Conservation (phyloP, 805 yeast species). For the Cyberlindnera amylophila region DNA sequence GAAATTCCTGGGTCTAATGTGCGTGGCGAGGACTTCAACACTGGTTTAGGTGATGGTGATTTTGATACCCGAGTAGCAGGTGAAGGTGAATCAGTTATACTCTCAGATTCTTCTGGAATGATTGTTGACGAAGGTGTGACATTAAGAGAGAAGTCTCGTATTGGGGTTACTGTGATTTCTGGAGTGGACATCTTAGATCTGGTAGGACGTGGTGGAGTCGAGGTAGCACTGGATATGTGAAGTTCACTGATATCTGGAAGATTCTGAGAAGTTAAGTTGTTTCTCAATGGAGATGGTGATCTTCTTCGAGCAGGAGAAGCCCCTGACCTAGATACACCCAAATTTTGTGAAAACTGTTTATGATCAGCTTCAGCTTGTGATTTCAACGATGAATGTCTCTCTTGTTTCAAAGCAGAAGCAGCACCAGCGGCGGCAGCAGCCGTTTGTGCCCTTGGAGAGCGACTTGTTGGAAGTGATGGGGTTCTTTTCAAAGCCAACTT, state of each 20-base stretch:
- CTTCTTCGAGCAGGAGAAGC: constrained; percentile 6
- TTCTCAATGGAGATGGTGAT: constrained; percentile 20
- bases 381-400: constrained; percentile 21
- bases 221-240: background rate
- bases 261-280: background rate
- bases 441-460: constrained; percentile 1
- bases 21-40: constrained; percentile 1
- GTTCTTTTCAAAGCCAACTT: constrained; percentile 3
- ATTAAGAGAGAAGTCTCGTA: background rate
- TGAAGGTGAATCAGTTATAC: background rate
- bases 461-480: constrained; percentile 12
- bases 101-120: background rate
- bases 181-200: constrained; percentile 1
- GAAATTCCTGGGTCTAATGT: background rate
- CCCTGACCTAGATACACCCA: background rate
- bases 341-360: constrained; percentile 2
- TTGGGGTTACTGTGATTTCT: background rate
- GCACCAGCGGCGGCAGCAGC: constrained; percentile 24
- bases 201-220: constrained; percentile 8
- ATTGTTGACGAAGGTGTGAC: background rate
- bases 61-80: constrained; percentile 1
- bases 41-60: constrained; percentile 9
- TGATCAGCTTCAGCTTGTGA: constrained; percentile 11
- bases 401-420: constrained; percentile 18
- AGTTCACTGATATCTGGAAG: constrained; percentile 18